A percentile compares a stretch with the other conserved stretches of the same genome.
Conservation (phyloP, 768 basidiomycete species). For the Cyclocybe cylindracea region DNA sequence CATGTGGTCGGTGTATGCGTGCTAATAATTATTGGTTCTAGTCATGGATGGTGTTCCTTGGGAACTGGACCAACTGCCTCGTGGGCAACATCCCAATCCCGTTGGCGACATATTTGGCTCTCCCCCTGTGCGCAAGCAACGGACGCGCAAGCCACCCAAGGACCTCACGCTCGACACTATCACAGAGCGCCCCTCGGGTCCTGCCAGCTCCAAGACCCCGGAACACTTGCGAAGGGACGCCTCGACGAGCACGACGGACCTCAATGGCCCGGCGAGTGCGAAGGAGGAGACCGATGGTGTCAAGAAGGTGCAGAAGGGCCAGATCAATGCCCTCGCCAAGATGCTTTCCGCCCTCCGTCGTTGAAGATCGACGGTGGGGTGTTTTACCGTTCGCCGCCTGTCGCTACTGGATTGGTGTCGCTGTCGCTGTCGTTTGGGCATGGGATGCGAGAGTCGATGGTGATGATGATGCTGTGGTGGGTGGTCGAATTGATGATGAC, state of each 20-base stretch:
- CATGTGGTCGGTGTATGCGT: conserved; percentile 5
- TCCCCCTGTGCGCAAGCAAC: conserved; percentile 61
- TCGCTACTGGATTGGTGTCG: no score
- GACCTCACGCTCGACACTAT: conserved; percentile 74
- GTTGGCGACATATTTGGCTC: conserved; percentile 64
- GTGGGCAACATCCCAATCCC: conserved; percentile 61
- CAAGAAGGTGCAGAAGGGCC: conserved; percentile 86
- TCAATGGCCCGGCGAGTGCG: conserved; percentile 37
- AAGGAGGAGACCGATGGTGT: conserved; percentile 46
- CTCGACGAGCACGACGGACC: conserved; percentile 75
- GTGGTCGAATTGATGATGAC: no score
- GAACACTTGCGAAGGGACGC: conserved; percentile 61
- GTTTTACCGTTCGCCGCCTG: no score
- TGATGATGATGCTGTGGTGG: no score
- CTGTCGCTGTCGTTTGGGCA: no score
- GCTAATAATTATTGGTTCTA: conserved; percentile 26
- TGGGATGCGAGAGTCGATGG: no score
- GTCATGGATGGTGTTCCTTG: conserved; percentile 80
- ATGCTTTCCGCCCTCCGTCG: conserved; percentile 84
- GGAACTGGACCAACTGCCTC: conserved; percentile 70
- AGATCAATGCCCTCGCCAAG: conserved; percentile 89
- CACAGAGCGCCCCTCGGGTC: conserved; percentile 58
- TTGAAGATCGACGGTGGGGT: conserved; percentile 29
- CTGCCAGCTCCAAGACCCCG: conserved; percentile 36
- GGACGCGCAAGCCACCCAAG: conserved; percentile 63